phyloP scores from a whole-genome alignment of 1,284 basidiomycete genomes.

The Meripilus lineatus region DNA sequence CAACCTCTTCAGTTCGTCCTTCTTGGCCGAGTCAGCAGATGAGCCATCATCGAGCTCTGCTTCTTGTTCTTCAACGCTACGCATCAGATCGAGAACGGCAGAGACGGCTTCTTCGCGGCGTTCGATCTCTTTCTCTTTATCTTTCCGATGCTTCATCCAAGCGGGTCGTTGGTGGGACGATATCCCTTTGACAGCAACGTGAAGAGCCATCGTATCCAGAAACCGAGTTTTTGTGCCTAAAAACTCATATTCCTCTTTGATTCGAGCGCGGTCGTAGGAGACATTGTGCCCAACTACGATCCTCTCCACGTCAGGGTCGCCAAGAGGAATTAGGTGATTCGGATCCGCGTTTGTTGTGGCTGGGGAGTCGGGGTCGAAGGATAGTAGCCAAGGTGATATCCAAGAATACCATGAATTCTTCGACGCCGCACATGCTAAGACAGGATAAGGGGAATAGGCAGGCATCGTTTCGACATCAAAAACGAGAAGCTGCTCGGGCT shows the following conservation, averaged over 20 bases:
- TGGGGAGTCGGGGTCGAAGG: too few relatives aligned
- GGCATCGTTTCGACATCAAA: conserved; percentile 98
- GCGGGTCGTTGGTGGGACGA: conserved; percentile 93
- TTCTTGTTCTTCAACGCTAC: conserved; percentile 42
- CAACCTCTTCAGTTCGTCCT: conserved; percentile 26
- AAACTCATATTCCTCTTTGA: conserved; percentile 83
- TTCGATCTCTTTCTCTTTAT: conserved; percentile 46
- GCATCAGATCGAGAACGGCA: conserved; percentile 45
- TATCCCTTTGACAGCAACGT: conserved; percentile 93
- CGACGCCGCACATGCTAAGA: conserved; percentile 90
- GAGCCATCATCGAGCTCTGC: conserved; percentile 32
- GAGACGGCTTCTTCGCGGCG: conserved; percentile 57
- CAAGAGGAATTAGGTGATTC: conserved; percentile 77
- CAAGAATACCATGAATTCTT: conserved; percentile 91
- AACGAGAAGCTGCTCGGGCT: conserved; percentile 69
- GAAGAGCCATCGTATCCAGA: conserved; percentile 93
- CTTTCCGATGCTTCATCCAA: conserved; percentile 83
- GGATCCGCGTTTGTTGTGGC: conserved; percentile 53
- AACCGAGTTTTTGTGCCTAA: conserved; percentile 73
- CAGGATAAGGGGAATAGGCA: conserved; percentile 72
- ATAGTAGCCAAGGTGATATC: conserved; percentile 92
- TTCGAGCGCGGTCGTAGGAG: conserved; percentile 86
- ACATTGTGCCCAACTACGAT: conserved; percentile 94
- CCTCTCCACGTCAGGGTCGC: conserved; percentile 45
- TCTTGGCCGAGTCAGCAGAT: conserved; percentile 29